Percentiles rank a stretch among this genome's conserved stretches.
Evolutionary conservation across 768 basidiomycete genomes (phyloP).

Genomic region (Mycena kentingensis): DNA sequence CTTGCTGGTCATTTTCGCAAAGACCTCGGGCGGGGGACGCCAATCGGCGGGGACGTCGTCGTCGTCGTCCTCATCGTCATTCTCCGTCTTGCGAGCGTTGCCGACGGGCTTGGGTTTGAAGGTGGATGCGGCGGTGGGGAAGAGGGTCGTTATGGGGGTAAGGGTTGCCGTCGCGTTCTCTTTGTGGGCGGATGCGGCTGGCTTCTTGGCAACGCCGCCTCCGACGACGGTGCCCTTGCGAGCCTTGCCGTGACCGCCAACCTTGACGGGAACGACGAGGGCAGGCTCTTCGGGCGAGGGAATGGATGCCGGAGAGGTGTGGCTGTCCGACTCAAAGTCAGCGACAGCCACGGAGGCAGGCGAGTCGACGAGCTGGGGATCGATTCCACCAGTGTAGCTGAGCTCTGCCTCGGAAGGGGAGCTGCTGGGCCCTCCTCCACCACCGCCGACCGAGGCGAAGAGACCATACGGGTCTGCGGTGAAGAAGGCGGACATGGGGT

Average conservation of each 20-base stretch:
- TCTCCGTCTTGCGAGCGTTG: slow-evolving; percentile 24
- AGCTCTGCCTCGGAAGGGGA: slow-evolving; percentile 31
- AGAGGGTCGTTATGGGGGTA: slow-evolving; percentile 24
- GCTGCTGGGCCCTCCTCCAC: slow-evolving; percentile 28
- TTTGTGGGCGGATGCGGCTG: slow-evolving; percentile 33
- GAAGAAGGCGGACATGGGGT: slow-evolving; percentile 30
- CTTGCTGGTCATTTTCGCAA: slow-evolving; percentile 92
- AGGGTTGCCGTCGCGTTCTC: slow-evolving; percentile 37
- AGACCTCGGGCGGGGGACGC: slow-evolving; percentile 88
- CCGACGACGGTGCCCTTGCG: slow-evolving; percentile 71
- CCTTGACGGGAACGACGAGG: slow-evolving; percentile 56
- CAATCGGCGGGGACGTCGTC: slow-evolving; percentile 73
- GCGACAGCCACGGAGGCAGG: slow-evolving; percentile 42
- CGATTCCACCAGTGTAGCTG: slow-evolving; percentile 47
- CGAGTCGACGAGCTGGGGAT: slow-evolving; percentile 76
- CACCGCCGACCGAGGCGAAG: slow-evolving; percentile 25
- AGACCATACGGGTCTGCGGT: slow-evolving; percentile 40
- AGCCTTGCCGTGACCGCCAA: slow-evolving; percentile 60
- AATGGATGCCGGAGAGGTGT: slow-evolving; percentile 31
- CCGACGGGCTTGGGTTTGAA: slow-evolving; percentile 18
- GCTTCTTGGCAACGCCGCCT: slow-evolving; percentile 62
- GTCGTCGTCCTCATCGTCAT: slow-evolving; percentile 43
- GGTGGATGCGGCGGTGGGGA: slow-evolving; percentile 20
- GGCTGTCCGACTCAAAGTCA: slow-evolving; percentile 34
- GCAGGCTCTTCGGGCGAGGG: slow-evolving; percentile 37